These are phyloP conservation scores for Colletotrichum sp. DNA, from an alignment of 2,329 filamentous ascomycete species.

Conservation along the genomic window DNA sequence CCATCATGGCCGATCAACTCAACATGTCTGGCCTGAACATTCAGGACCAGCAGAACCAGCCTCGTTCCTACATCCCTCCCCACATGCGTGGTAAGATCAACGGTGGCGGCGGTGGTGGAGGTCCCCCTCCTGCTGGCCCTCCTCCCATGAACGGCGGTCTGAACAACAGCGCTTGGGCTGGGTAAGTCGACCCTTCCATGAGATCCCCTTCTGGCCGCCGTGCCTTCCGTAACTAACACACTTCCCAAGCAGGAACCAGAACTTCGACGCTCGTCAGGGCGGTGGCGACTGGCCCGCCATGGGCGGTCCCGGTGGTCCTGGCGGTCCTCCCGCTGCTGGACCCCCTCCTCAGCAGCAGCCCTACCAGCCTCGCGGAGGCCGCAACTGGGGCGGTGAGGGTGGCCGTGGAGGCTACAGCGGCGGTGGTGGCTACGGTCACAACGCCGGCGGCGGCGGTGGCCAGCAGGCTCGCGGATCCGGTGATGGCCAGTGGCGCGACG, in stretches of 20 bases:
- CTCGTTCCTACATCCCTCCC: constrained; percentile 83
- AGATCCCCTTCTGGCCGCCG: constrained; percentile 22
- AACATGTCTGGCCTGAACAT: constrained; percentile 81
- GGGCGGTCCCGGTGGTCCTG: constrained; percentile 28
- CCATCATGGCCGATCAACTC: constrained; percentile 81
- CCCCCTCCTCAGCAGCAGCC: constrained; percentile 24
- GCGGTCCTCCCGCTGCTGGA: constrained; percentile 32
- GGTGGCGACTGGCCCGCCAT: constrained; percentile 24
- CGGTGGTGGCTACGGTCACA: constrained; percentile 45
- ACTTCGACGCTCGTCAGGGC: constrained; percentile 33
- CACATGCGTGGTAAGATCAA: constrained; percentile 71
- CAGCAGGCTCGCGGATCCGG: constrained; percentile 79
- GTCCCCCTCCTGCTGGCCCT: constrained; percentile 29
- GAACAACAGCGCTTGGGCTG: constrained; percentile 62
- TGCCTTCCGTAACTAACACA: not conserved
- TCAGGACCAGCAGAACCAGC: constrained; percentile 46
- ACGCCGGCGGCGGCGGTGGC: constrained; percentile 49
- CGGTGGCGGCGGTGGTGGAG: constrained; percentile 23
- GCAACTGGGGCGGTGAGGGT: constrained; percentile 33
- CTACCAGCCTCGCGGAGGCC: constrained; percentile 16
- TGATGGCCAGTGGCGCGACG: constrained; percentile 95
- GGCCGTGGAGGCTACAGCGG: constrained; percentile 41
- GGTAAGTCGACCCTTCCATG: constrained; percentile 38
- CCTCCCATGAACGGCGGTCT: constrained; percentile 47
- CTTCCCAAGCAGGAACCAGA: constrained; percentile 24